Evolutionary conservation across 2,329 filamentous ascomycete genomes (phyloP), one percentile per base, ranked within the genome.

Genomic region (Cladosporium cucumerinum): DNA sequence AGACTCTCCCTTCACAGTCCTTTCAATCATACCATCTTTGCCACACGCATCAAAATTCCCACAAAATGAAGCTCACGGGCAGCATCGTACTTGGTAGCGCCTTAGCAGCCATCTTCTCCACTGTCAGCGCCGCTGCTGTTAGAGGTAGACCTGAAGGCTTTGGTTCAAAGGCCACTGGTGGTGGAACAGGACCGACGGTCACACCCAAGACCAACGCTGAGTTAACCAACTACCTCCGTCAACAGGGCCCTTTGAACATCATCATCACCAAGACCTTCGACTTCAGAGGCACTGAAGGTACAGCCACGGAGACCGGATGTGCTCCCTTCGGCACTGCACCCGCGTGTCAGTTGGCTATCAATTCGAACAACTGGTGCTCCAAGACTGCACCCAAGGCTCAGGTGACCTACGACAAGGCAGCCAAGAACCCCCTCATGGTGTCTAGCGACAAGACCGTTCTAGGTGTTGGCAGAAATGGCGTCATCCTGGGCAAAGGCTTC

Each of bases 341-440:
- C 26, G 81, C 73, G 16, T 86, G 86, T 76, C 86, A 89, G 78
- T 69, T 65, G 30, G 84, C 86, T 67, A 87, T 89, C 74, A 85
- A 87, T 78, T 78, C 85, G 77, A 76, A 86, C 72, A 72, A 80
- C 72, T 86, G 84, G 82, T 88, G 86, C 75, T 75, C 71, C 65
- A 86, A 86, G 78, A 43, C 32, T 25, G 55, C 55, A 30, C 63
- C 68, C 2, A 66, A 61, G 18, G 69, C 70, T 26, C 39, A 65
- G 18, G 68, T 75, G 6, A 78, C 73, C 65, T 87, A 87, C 78
- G 85, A 88, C 75, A 78, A 88, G 75, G 77, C 84, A 60, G 78
- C 79, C 43, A 82, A 83, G 2, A 80, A 79, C 46, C 77, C 77
- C 8, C 74, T 78, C 61, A 67, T 69, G 7, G 77, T 81, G 7